Base-by-base conservation (phyloP, 768 basidiomycete genomes). In the Pseudohyphozyma bogoriensis region DNA sequence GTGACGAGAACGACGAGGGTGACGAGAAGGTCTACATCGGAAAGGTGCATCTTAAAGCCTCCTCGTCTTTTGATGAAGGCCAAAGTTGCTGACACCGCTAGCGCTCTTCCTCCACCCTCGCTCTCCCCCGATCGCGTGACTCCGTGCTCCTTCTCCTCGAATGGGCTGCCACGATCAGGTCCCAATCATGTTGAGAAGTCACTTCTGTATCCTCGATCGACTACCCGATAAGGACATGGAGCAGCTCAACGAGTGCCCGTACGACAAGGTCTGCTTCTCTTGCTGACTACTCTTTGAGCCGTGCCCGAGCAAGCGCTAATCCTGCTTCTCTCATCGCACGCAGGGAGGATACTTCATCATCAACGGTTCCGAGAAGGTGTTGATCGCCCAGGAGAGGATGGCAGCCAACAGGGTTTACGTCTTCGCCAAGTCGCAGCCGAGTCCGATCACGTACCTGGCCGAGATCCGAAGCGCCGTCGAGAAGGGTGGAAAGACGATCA, bases 381-480 rank as follows among this genome's bases (percentile, higher is more conserved):
- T 99, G 63, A 99, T 99, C 74, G 95, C 95, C 2, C 95, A 99
- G 74, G 95, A 99, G 74, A 84, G 95, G 55, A 97, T 97, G 92
- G 93, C 95, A 13, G 92, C 90, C 28, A 99, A 99, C 76, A 92
- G 95, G 71, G 95, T 99, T 66, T 99, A 97, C 75, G 91, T 96
- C 55, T 99, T 99, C 71, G 90, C 92, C 54, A 99, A 97, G 76
- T 89, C 89, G 0, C 89, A 93, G 67, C 92, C 93, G 5, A 92
- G 90, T 22, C 91, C 92, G 2, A 87, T 95, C 69, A 89, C 84
- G 66, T 95, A 93, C 76, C 81, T 96, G 45, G 90, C 95, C 39
- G 92, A 97, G 74, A 95, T 99, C 74, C 85, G 93, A 62, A 91
- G 89, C 74, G 90, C 91, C 8, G 89, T 96, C 16, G 95, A 97